phyloP scores from a whole-genome alignment of 2,329 filamentous ascomycete species.

The Penicillium olsonii region DNA sequence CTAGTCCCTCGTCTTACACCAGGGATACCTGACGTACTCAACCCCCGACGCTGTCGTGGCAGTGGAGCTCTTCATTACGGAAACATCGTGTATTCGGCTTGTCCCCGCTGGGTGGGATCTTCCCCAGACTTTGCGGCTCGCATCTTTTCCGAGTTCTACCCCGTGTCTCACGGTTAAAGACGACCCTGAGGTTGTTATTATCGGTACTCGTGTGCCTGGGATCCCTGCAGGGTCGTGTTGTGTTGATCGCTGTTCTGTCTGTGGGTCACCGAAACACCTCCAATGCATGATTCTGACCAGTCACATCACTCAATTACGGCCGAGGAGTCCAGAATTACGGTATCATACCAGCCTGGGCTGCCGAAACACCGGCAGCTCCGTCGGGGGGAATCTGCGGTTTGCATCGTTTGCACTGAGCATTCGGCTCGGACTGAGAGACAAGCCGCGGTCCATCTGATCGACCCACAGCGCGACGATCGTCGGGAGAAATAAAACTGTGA shows the following conservation, averaged over 20 bases:
- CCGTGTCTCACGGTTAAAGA: neutral
- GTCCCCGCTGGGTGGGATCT: neutral
- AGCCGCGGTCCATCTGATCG: slow-evolving; percentile 29
- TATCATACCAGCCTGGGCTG: slow-evolving; percentile 28
- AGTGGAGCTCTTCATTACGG: slow-evolving; percentile 5
- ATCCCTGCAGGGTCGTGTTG: neutral
- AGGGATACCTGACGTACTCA: neutral
- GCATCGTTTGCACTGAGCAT: neutral
- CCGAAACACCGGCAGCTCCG: slow-evolving; percentile 25
- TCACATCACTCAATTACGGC: neutral
- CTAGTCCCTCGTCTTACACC: neutral
- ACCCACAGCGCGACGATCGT: slow-evolving; percentile 13
- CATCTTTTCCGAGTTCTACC: neutral
- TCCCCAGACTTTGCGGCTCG: slow-evolving; percentile 7
- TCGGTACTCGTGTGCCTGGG: neutral
- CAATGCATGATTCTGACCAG: slow-evolving; percentile 3
- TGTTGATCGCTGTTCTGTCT: neutral
- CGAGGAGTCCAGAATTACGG: slow-evolving; percentile 28
- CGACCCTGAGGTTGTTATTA: neutral
- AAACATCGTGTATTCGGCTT: slow-evolving; percentile 2
- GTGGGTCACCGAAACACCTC: neutral
- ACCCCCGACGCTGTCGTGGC: neutral
- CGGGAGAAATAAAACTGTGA: slow-evolving; percentile 11
- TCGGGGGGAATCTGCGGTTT: slow-evolving; percentile 21
- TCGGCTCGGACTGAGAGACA: slow-evolving; percentile 4